phyloP scores from a whole-genome alignment of 495 filamentous ascomycete genomes.

The Neurospora sp. region DNA sequence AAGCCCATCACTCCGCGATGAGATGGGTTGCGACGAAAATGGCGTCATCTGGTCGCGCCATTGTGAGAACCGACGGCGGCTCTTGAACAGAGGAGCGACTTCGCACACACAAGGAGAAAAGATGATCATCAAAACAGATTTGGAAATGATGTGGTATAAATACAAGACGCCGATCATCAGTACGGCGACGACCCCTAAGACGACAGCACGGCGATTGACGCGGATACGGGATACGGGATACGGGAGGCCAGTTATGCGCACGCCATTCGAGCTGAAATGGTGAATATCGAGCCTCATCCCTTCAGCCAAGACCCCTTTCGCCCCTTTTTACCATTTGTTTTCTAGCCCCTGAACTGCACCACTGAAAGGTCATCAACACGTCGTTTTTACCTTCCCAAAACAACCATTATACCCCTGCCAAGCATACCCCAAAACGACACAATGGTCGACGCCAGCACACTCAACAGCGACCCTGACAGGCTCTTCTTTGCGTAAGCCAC shows the following conservation, averaged over 20 bases:
- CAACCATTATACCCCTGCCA: background rate
- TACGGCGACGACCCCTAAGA: too few relatives aligned
- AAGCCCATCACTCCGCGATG: constrained; percentile 5
- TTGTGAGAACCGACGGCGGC: background rate
- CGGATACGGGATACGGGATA: too few relatives aligned
- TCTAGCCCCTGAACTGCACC: background rate
- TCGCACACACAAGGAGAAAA: background rate
- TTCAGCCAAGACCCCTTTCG: background rate
- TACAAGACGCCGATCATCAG: background rate
- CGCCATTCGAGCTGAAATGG: background rate
- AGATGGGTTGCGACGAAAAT: background rate
- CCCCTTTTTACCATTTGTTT: background rate
- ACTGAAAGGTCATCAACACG: background rate
- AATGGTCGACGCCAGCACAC: constrained; percentile 3
- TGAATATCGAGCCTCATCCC: background rate
- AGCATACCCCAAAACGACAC: background rate
- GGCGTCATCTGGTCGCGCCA: background rate
- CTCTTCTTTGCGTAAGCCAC: constrained; percentile 15
- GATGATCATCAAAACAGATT: background rate
- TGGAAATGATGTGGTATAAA: background rate
- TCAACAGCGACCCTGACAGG: constrained; percentile 12
- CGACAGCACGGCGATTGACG: too few relatives aligned
- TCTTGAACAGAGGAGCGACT: background rate
- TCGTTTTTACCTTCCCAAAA: background rate
- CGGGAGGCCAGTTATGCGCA: background rate